Conservation (phyloP, 2,329 filamentous ascomycete genomes). For the Sarocladium strictum region DNA sequence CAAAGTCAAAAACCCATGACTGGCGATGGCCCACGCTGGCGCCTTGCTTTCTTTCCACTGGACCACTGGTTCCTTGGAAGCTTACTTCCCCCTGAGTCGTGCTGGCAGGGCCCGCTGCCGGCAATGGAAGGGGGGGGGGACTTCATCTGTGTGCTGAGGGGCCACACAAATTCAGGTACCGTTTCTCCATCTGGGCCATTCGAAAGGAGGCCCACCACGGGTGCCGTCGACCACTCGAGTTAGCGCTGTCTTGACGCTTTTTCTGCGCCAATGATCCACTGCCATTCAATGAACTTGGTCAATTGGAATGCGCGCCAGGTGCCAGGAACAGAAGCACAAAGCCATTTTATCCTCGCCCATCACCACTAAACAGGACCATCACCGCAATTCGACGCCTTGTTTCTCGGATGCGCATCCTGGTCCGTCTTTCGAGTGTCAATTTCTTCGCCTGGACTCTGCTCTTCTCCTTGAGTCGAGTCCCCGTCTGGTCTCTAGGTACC, state of each 20-base stretch:
- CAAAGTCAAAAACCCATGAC: neutral
- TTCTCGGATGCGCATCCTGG: neutral
- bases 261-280: neutral
- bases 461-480: neutral
- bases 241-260: constrained; percentile 2
- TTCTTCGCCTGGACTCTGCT: neutral
- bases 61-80: neutral
- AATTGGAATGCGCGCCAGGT: constrained; percentile 3
- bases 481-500: neutral
- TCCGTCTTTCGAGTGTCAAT: neutral
- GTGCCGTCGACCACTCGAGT: neutral
- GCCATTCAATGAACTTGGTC: neutral
- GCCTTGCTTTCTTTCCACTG: neutral
- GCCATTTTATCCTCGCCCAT: neutral
- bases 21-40: neutral
- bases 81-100: neutral
- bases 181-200: no score
- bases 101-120: neutral
- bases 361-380: neutral
- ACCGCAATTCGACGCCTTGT: neutral
- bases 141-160: no score
- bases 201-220: constrained; percentile 4
- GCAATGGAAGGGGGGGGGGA: neutral
- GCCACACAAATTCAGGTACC: no score
- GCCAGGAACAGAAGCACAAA: constrained; percentile 2